Evolutionary conservation across 176 grass and related monocot species (phyloP).

Genomic region (Carex kokanica): DNA sequence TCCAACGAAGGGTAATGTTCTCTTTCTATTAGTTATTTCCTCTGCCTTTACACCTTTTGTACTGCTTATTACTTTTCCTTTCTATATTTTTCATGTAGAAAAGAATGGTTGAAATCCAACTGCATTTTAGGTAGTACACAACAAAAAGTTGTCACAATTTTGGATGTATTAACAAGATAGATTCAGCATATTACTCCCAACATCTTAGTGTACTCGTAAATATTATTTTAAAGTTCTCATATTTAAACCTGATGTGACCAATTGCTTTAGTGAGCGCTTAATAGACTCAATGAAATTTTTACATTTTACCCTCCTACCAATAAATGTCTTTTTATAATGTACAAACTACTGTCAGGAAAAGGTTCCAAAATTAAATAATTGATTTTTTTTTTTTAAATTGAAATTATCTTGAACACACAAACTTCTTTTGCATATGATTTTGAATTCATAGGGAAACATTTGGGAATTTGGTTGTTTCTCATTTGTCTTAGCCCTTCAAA

Average conservation of each 20-base stretch:
- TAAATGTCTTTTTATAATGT: constrained; percentile 3
- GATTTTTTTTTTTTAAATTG: not conserved
- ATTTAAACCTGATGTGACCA: not conserved
- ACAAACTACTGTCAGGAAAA: not conserved
- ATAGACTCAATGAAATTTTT: not conserved
- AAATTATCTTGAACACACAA: constrained; percentile 1
- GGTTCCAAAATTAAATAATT: not conserved
- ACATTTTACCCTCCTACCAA: not conserved
- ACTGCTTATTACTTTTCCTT: not conserved
- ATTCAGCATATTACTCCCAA: not conserved
- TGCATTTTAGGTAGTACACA: not conserved
- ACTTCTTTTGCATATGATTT: not conserved
- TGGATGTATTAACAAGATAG: not conserved
- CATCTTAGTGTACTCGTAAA: not conserved
- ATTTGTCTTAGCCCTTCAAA: constrained; percentile 1
- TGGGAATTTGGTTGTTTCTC: not conserved
- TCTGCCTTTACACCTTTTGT: not conserved
- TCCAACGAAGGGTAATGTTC: constrained; percentile 87
- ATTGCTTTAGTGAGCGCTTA: not conserved
- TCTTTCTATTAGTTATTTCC: not conserved
- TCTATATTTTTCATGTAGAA: constrained; percentile 7
- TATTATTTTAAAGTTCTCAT: not conserved
- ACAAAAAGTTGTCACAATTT: not conserved
- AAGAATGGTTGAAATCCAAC: not conserved
- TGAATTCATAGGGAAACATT: not conserved